Percentiles rank a stretch among this genome's conserved stretches.
These are phyloP conservation scores for Pseudonectria foliicola DNA, from an alignment of 2,329 filamentous ascomycete species.

Conservation along the genomic window DNA sequence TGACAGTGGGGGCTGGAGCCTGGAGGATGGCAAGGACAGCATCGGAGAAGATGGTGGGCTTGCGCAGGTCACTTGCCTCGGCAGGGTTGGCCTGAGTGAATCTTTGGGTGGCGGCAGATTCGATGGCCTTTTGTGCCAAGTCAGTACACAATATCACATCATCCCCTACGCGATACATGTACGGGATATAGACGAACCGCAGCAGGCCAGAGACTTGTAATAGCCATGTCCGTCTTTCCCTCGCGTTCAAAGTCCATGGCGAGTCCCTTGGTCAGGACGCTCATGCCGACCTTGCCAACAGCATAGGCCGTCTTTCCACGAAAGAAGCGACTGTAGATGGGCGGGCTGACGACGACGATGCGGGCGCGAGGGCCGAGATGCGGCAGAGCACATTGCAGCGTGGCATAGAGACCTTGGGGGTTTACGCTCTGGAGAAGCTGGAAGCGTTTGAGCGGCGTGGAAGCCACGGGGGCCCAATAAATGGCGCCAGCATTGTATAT, in stretches of 20 bases:
- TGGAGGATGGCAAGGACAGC: conserved; percentile 66
- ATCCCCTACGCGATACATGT: no score
- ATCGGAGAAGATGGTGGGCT: conserved; percentile 69
- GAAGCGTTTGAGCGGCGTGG: conserved; percentile 70
- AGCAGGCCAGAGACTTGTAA: conserved; percentile 79
- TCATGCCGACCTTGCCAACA: conserved; percentile 73
- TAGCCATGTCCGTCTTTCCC: conserved; percentile 59
- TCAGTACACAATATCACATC: no score
- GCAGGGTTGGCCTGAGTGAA: conserved; percentile 38
- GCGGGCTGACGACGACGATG: conserved; percentile 73
- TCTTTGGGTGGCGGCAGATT: conserved; percentile 64
- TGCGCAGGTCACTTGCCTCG: conserved; percentile 54
- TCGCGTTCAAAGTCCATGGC: conserved; percentile 74
- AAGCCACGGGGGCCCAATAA: conserved; percentile 70
- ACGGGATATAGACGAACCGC: conserved; percentile 41
- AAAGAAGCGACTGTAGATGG: conserved; percentile 81
- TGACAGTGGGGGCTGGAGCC: conserved; percentile 54
- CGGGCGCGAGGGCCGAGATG: conserved; percentile 54
- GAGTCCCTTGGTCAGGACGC: conserved; percentile 70
- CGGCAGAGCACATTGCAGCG: conserved; percentile 61
- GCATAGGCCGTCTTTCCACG: conserved; percentile 81
- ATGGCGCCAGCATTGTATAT: conserved; percentile 82
- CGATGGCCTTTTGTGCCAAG: conserved; percentile 44
- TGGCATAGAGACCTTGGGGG: conserved; percentile 66
- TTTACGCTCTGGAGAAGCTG: conserved; percentile 72